Evolutionary conservation across 2,329 filamentous ascomycete species (phyloP), one percentile per base, ranked within the genome.

Genomic region (Microcyclosporella mali): DNA sequence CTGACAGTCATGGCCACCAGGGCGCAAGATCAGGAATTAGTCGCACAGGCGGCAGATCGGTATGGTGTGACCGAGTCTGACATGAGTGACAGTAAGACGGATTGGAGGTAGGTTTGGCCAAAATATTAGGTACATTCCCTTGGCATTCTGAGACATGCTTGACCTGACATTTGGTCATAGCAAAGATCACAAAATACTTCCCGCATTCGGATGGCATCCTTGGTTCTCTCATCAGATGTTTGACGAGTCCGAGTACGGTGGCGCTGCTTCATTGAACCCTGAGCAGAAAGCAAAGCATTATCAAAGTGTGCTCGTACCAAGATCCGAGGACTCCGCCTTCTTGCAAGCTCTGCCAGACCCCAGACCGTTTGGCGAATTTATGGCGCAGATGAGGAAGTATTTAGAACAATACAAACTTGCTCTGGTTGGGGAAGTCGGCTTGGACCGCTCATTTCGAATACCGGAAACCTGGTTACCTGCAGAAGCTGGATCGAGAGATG

Each of bases 141-240:
- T 18, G 16, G 18, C 19, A 18, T 2, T 15, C 6, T 18, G 14
- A 11, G 10, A 18, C n/a, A 17, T 7, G 33, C 12, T 1, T 37
- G 36, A 7, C 16, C 18, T 29, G 16, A 19, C 15, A n/a, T 21
- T 31, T n/a, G 14, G 16, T 8, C 14, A 15, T 15, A 52, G 46
- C 15, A 46, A 57, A 37, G 51, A 66, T 33, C 66, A 70, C 47
- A 71, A 69, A 44, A 64, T 82, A 18, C 55, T 90, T 3, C 84
- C 86, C 0, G 79, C 81, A n/a, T 90, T 89, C 65, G 86, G 86
- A 15, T 89, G 85, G 84, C 86, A 92, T 60, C 86, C 86, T 1
- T 92, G 86, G 86, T 90, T 89, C 63, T 84, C 85, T 1, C 73
- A 90, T 61, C 81, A 86, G 51, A 73, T 92, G 56, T 87, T 81